phyloP scores from a whole-genome alignment of 352 stramenopile genomes.

The Pythium dissimile region DNA sequence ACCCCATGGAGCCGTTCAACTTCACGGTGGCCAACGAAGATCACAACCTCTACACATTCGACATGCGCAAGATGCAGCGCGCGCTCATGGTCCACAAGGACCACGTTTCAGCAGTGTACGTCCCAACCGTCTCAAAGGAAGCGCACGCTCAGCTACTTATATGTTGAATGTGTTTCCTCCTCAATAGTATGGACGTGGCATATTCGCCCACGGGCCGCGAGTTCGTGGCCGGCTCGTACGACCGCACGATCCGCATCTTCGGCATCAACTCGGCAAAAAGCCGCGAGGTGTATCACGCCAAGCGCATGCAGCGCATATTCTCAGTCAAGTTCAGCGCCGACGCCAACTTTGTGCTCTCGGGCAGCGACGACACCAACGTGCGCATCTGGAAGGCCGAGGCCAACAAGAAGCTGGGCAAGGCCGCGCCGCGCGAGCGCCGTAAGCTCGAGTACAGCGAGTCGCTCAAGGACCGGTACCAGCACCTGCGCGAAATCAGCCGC shows the following conservation, averaged over 20 bases:
- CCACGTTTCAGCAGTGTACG: constrained; percentile 95
- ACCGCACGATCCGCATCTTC: constrained; percentile 99
- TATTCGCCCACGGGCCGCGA: constrained; percentile 98
- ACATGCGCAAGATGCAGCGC: constrained; percentile 97
- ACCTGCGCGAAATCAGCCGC: constrained; percentile 94
- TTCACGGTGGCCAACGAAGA: constrained; percentile 99
- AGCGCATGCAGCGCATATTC: constrained; percentile 98
- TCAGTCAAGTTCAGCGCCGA: constrained; percentile 86
- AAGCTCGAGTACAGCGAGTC: constrained; percentile 97
- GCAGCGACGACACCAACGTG: constrained; percentile 99
- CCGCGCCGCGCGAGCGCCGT: constrained; percentile 76
- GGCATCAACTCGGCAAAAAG: constrained; percentile 79
- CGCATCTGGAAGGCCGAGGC: constrained; percentile 98
- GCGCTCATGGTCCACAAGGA: constrained; percentile 97
- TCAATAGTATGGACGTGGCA: constrained; percentile 91
- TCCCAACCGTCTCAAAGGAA: constrained; percentile 6
- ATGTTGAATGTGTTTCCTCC: background rate
- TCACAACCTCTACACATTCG: constrained; percentile 99
- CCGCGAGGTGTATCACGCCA: constrained; percentile 96
- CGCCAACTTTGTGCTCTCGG: constrained; percentile 96
- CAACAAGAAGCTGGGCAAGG: constrained; percentile 92
- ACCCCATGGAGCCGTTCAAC: constrained; percentile 98
- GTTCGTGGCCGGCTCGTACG: constrained; percentile 98
- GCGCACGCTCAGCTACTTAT: background rate
- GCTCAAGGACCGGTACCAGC: constrained; percentile 94